Evolutionary conservation across 208 protist genomes (phyloP).

Genomic region (Trypanosoma caninum): DNA sequence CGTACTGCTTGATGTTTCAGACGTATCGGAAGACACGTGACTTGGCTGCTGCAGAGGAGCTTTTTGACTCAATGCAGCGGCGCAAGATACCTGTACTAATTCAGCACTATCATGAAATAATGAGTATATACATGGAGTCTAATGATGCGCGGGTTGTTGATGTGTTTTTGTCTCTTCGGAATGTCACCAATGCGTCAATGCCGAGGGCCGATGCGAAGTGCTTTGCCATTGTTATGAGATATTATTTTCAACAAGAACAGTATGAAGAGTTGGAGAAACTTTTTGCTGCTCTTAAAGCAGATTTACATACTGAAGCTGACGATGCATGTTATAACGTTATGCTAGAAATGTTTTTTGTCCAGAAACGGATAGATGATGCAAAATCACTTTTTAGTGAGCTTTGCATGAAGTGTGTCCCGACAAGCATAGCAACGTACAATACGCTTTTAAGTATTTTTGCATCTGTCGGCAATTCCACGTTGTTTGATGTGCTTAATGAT

Average conservation of each 20-base stretch:
- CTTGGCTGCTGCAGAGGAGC: conserved; percentile 22
- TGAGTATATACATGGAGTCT: conserved; percentile 42
- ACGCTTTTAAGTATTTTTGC: conserved; percentile 69
- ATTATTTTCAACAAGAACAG: conserved; percentile 42
- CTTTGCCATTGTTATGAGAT: conserved; percentile 57
- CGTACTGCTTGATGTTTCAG: conserved; percentile 69
- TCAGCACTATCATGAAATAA: conserved; percentile 47
- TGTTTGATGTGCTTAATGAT: conserved; percentile 77
- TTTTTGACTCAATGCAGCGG: conserved; percentile 33
- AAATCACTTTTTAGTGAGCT: conserved; percentile 73
- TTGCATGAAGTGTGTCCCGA: conserved; percentile 51
- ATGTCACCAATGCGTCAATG: conserved; percentile 5
- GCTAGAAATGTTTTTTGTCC: conserved; percentile 44
- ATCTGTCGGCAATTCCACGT: conserved; percentile 24
- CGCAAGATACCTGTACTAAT: conserved; percentile 24
- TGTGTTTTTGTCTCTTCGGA: conserved; percentile 48
- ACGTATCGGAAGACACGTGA: conserved; percentile 30
- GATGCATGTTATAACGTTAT: conserved; percentile 58
- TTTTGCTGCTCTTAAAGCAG: conserved; percentile 62
- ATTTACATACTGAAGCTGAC: conserved; percentile 49
- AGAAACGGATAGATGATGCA: conserved; percentile 30
- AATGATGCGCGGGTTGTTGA: conserved; percentile 41
- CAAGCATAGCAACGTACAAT: conserved; percentile 74
- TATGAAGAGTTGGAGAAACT: conserved; percentile 45
- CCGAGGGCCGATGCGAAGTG: conserved; percentile 41